Percentiles rank a stretch among this genome's conserved stretches.
These are phyloP conservation scores for Panaeolus cyanescens DNA, from an alignment of 768 basidiomycete genomes.

Conservation along the genomic window DNA sequence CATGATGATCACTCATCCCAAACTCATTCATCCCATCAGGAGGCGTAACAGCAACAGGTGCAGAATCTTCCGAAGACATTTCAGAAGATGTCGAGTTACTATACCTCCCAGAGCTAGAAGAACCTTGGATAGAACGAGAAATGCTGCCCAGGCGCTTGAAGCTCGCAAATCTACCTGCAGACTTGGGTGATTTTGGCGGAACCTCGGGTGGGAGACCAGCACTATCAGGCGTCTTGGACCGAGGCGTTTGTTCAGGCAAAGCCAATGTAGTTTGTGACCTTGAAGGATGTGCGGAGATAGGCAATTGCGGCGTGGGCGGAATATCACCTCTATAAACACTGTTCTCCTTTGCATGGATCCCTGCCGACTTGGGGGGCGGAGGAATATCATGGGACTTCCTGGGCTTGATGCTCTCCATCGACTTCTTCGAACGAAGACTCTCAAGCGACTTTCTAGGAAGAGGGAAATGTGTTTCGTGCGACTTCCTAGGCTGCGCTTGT, in stretches of 20 bases:
- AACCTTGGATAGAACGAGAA: constrained; percentile 30
- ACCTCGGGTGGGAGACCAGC: constrained; percentile 37
- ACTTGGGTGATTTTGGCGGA: constrained; percentile 52
- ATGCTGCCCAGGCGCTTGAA: constrained; percentile 50
- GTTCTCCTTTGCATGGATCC: constrained; percentile 4
- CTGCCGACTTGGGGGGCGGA: constrained; percentile 15
- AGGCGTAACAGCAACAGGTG: constrained; percentile 54
- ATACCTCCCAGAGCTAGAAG: constrained; percentile 42
- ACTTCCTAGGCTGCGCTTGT: constrained; percentile 2
- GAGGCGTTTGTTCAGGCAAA: constrained; percentile 1
- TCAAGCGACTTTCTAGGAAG: constrained; percentile 8
- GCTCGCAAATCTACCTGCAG: constrained; percentile 45
- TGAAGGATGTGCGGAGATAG: background rate
- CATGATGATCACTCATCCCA: constrained; percentile 12
- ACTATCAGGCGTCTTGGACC: constrained; percentile 19
- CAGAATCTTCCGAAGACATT: constrained; percentile 70
- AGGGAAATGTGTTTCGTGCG: background rate
- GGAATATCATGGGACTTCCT: constrained; percentile 1
- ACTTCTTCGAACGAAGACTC: constrained; percentile 1
- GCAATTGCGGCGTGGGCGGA: background rate
- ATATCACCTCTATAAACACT: background rate
- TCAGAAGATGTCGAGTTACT: constrained; percentile 64
- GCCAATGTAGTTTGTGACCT: background rate
- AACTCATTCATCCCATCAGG: constrained; percentile 45
- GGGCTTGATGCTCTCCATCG: background rate